These are phyloP conservation scores for Penicillium odoratum DNA, from an alignment of 495 filamentous ascomycete genomes.

Conservation along the genomic window DNA sequence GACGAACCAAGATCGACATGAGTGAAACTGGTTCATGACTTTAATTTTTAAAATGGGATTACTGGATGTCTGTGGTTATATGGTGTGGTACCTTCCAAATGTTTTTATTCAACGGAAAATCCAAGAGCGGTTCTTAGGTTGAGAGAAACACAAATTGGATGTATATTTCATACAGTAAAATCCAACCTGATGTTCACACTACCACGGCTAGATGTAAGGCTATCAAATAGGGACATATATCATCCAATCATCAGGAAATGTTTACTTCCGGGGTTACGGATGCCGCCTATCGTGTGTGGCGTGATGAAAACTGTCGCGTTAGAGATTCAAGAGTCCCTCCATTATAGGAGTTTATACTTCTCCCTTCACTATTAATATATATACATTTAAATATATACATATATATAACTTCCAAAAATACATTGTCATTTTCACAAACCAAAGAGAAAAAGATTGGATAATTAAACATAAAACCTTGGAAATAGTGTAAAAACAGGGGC, in stretches of 20 bases:
- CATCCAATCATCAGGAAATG: slow-evolving; percentile 10
- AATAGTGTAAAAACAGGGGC: slow-evolving; percentile 4
- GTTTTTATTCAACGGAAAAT: too few species aligned
- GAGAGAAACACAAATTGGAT: background rate
- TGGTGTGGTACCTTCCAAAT: too few species aligned
- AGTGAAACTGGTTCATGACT: slow-evolving; percentile 7
- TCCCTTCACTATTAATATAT: background rate
- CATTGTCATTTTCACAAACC: too few species aligned
- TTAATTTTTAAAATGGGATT: background rate
- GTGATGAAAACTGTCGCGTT: slow-evolving; percentile 12
- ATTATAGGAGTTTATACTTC: background rate
- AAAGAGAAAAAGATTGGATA: background rate
- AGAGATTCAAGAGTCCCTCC: too few species aligned
- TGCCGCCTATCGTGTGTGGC: slow-evolving; percentile 21
- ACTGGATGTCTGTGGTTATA: background rate
- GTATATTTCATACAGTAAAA: slow-evolving; percentile 5
- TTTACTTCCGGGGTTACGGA: slow-evolving; percentile 1
- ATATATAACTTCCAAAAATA: background rate
- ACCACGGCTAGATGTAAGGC: too few species aligned
- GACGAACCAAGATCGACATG: slow-evolving; percentile 55
- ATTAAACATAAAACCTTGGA: too few species aligned
- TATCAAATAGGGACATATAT: background rate
- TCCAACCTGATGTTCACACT: background rate
- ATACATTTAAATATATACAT: background rate
- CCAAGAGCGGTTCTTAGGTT: too few species aligned